Percentiles rank a stretch among this genome's conserved stretches.
Conservation (phyloP, 2,329 filamentous ascomycete species). For the Penicillium sp. region DNA sequence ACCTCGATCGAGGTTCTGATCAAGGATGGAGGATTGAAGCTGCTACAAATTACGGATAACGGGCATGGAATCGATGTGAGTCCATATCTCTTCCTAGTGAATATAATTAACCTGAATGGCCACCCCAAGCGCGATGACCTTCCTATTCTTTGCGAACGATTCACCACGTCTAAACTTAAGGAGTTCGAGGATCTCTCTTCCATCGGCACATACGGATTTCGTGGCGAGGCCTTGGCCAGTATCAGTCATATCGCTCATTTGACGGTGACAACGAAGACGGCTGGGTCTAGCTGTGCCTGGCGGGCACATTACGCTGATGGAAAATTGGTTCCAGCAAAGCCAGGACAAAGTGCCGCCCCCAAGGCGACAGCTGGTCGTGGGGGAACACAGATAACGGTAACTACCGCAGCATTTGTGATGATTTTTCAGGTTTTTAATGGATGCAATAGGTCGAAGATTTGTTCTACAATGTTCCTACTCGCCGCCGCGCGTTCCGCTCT, state of each 20-base stretch:
- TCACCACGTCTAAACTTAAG: constrained; percentile 94
- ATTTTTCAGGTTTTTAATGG: background rate
- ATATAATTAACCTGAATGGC: constrained; percentile 7
- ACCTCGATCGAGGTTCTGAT: constrained; percentile 86
- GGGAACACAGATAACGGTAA: constrained; percentile 86
- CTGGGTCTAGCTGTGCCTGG: constrained; percentile 84
- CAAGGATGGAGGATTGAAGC: constrained; percentile 91
- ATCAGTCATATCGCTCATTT: constrained; percentile 98
- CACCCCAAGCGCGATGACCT: constrained; percentile 75
- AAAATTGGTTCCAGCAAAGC: constrained; percentile 76
- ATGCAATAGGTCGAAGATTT: constrained; percentile 72
- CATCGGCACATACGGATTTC: constrained; percentile 96
- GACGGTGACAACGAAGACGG: constrained; percentile 89
- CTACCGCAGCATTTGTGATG: constrained; percentile 7
- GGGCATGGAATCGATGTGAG: constrained; percentile 88
- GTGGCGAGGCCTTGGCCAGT: constrained; percentile 91
- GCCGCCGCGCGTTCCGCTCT: constrained; percentile 85
- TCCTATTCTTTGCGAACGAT: constrained; percentile 87
- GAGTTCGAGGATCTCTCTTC: constrained; percentile 86
- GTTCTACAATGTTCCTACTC: constrained; percentile 92
- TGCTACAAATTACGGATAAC: constrained; percentile 96
- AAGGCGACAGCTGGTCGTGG: constrained; percentile 82
- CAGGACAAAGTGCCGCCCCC: constrained; percentile 80
- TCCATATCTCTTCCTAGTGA: constrained; percentile 3
- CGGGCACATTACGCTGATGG: constrained; percentile 84